phyloP scores from a whole-genome alignment of 495 filamentous ascomycete species.

The Xylaria bambusicola region DNA sequence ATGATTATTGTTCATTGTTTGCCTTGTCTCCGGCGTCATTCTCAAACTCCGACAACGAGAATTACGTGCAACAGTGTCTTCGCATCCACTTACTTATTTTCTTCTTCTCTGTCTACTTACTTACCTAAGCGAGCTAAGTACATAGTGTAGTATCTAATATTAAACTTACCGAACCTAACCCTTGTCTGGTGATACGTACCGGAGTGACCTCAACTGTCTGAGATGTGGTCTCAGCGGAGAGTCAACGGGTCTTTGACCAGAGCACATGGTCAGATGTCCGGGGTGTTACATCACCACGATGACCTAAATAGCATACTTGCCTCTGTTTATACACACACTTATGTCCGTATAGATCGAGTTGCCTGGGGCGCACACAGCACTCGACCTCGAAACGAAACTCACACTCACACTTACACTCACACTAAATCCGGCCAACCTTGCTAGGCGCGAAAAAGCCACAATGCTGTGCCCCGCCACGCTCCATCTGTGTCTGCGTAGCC shows the following conservation, averaged over 20 bases:
- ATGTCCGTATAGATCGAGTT: too few species aligned
- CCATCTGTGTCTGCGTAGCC: not conserved
- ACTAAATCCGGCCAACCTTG: not conserved
- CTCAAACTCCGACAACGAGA: not conserved
- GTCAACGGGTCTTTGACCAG: slow-evolving; percentile 8
- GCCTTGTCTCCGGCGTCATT: not conserved
- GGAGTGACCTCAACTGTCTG: not conserved
- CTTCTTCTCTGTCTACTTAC: not conserved
- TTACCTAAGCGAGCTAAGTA: too few species aligned
- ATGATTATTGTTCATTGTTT: not conserved
- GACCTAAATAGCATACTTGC: not conserved
- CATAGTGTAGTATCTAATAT: too few species aligned
- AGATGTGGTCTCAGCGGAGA: slow-evolving; percentile 3
- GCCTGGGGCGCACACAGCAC: too few species aligned
- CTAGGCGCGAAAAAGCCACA: slow-evolving; percentile 4
- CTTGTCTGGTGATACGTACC: slow-evolving; percentile 8
- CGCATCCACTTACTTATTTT: too few species aligned
- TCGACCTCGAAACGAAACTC: too few species aligned
- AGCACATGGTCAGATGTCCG: slow-evolving; percentile 5
- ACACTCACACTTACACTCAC: not conserved
- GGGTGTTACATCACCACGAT: not conserved
- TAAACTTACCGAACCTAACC: not conserved
- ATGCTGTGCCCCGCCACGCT: slow-evolving; percentile 15
- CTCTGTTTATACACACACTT: too few species aligned
- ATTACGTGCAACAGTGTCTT: too few species aligned